Conservation (phyloP, 73 alveolate species). For the Tetrahymena borealis region DNA sequence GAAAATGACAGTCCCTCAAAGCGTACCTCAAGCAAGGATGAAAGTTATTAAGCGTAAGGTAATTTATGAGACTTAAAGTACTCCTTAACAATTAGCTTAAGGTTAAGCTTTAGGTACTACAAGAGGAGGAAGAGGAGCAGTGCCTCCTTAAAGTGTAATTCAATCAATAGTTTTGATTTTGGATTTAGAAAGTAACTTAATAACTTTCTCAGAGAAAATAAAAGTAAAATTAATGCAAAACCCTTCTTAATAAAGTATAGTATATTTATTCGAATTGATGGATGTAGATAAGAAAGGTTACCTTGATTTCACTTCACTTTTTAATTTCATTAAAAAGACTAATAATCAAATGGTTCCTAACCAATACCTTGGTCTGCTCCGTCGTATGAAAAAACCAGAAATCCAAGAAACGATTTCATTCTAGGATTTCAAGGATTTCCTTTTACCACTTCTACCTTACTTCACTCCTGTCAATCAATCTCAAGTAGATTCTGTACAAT, state of each 20-base stretch:
- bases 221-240: background rate
- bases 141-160: background rate
- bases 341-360: background rate
- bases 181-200: background rate
- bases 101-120: background rate
- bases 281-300: background rate
- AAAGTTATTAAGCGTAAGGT: background rate
- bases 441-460: background rate
- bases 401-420: background rate
- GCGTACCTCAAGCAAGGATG: background rate
- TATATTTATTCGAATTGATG: background rate
- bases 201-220: background rate
- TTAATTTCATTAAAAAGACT: background rate
- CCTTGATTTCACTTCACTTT: background rate
- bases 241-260: background rate
- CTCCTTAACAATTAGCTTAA: background rate
- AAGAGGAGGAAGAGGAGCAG: background rate
- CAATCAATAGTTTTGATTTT: background rate
- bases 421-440: background rate
- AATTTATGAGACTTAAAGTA: background rate
- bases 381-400: background rate
- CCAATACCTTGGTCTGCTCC: background rate
- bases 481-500: background rate
- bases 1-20: background rate
- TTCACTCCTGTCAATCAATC: background rate